Base-by-base conservation (phyloP, 257 asterid genomes). In the Fraxinus cuspidata region DNA sequence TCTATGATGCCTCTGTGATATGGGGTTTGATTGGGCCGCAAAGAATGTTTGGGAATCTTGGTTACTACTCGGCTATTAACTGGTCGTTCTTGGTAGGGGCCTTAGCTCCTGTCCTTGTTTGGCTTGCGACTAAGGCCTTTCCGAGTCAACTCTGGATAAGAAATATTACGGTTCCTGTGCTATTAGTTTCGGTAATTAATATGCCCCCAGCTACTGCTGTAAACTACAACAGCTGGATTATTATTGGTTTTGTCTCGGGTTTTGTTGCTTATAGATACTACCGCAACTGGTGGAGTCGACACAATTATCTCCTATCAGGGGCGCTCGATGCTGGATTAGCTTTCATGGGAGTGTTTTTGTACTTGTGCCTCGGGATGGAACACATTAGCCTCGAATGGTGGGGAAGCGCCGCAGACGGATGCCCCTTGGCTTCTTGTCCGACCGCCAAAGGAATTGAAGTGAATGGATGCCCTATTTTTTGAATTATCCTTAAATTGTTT, bases 241-340 rank as follows among this genome's bases (percentile, higher is more conserved):
- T 94, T 49, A 84, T 94, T 35, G 97, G 92, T 1, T 92, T 90
- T 81, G 32, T 89, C 72, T 92, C 96, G 1, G 98, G 97, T 0
- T 94, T 76, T 53, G 88, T 92, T 56, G 88, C 91, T 7, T 94
- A 86, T 67, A 81, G 91, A 74, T 88, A 92, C 79, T 79, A 89
- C 76, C 88, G 92, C 3, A 85, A 74, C 40, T 92, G 91, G 98
- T 92, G 98, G 98, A 87, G 94, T 69, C 83, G 92, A 18, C 91
- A 92, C 85, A 94, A 94, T 80, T 92, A 94, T 64, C 89, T 87
- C 40, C 60, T 92, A 31, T 94, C 98, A 2, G 98, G 97, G 64
- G 94, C 98, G 3, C 93, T 94, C 1, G 98, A 94, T 86, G 94
- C 98, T 2, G 98, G 98, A 40, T 84, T 94, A 56, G 97, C 98